Conservation (phyloP, 106 monocot species). For the Cymbidium sinense region DNA sequence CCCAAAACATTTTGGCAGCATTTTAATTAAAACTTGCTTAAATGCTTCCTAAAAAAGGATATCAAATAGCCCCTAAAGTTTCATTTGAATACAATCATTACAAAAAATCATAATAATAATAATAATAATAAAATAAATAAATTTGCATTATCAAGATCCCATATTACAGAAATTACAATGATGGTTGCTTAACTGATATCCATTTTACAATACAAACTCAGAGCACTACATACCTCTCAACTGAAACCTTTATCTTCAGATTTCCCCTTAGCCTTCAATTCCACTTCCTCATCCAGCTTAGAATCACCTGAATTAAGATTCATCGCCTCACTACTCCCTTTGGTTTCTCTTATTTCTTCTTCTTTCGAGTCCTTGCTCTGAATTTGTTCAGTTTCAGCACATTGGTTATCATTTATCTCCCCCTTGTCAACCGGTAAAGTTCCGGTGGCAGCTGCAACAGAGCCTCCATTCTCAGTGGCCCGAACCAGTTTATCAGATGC, state of each 20-base stretch:
- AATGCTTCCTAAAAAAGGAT: no score
- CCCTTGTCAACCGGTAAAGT: neutral
- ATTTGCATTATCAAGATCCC: neutral
- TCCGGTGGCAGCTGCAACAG: neutral
- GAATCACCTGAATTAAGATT: neutral
- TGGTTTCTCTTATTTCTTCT: neutral
- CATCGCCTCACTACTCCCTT: neutral
- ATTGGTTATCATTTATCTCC: neutral
- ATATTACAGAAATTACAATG: constrained; percentile 1
- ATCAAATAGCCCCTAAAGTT: no score
- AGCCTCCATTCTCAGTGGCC: neutral
- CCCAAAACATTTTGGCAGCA: no score
- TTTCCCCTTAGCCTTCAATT: neutral
- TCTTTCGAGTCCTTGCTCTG: neutral
- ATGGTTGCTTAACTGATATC: neutral
- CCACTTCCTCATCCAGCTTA: neutral
- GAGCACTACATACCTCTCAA: neutral
- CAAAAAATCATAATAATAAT: no score
- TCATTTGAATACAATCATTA: no score
- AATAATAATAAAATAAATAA: no score
- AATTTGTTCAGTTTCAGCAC: neutral
- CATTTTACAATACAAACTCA: neutral
- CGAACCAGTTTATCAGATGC: neutral
- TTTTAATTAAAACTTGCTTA: no score
- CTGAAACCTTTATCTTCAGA: neutral